Percentiles rank a stretch among this genome's conserved stretches.
Conservation (phyloP, 148 eudicot genomes). For the Arbutus unedo region DNA sequence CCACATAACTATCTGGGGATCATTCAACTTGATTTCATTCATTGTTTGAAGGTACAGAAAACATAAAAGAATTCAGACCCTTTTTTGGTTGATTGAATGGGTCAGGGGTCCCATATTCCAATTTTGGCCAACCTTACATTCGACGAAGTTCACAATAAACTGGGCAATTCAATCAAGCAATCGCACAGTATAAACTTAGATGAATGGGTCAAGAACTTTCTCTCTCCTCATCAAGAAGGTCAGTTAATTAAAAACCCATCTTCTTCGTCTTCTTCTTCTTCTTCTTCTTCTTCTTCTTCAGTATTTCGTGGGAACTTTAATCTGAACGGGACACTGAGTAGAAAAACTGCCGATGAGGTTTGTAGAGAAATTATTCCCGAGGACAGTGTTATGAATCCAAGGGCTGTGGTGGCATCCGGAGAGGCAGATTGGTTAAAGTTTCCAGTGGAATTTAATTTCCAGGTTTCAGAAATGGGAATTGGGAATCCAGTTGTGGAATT, state of each 20-base stretch:
- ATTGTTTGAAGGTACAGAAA: not conserved
- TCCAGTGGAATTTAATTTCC: conserved; percentile 16
- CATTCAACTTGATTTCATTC: not conserved
- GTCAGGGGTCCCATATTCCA: not conserved
- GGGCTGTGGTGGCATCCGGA: not conserved
- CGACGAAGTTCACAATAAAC: not conserved
- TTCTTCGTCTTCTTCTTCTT: conserved; percentile 13
- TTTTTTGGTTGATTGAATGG: not conserved
- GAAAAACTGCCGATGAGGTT: conserved; percentile 25
- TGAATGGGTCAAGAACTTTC: not conserved
- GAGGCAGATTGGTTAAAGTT: conserved; percentile 18
- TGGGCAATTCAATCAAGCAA: not conserved
- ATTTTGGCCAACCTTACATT: not conserved
- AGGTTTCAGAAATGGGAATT: not conserved
- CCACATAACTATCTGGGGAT: not conserved
- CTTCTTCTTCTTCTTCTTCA: not conserved
- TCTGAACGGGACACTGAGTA: conserved; percentile 13
- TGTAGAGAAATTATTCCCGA: conserved; percentile 26
- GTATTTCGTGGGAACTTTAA: conserved; percentile 8
- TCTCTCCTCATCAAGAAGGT: conserved; percentile 14
- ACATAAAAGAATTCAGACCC: too few species aligned
- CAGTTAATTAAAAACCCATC: conserved; percentile 6
- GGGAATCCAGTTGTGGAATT: conserved; percentile 11
- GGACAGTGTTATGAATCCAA: conserved; percentile 20
- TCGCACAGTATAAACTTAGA: not conserved